Conservation (phyloP, 768 basidiomycete genomes). For the Xanthoconium purpureum region DNA sequence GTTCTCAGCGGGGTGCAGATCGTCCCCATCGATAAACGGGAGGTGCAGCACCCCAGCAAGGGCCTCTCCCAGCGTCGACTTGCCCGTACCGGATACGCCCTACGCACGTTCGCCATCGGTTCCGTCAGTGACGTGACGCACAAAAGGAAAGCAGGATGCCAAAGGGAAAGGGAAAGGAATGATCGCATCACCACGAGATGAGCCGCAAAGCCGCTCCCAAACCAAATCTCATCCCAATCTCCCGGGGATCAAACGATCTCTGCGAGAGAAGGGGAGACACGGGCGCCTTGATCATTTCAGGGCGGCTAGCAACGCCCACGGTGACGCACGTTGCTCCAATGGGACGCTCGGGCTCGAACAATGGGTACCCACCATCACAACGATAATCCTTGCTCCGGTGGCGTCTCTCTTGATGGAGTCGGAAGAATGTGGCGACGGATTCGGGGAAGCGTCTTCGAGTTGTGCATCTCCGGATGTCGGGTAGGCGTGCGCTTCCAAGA, state of each 20-base stretch:
- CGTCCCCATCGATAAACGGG: conserved; percentile 87
- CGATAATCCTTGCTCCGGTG: conserved; percentile 33
- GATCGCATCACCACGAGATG: too few relatives aligned
- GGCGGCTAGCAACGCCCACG: background rate
- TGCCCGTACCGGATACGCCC: conserved; percentile 76
- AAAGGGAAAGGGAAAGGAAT: background rate
- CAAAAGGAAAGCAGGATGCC: background rate
- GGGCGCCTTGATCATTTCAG: background rate
- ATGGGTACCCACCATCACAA: conserved; percentile 46
- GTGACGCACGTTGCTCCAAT: background rate
- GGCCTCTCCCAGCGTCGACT: conserved; percentile 63
- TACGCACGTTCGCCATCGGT: conserved; percentile 20
- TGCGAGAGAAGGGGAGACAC: too few relatives aligned
- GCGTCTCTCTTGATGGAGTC: background rate
- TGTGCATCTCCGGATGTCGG: too few relatives aligned
- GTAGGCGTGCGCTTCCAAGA: background rate
- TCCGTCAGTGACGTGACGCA: background rate
- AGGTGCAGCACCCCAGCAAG: conserved; percentile 59
- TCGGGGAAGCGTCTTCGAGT: too few relatives aligned
- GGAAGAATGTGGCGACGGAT: background rate
- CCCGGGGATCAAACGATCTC: too few relatives aligned
- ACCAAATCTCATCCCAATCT: background rate
- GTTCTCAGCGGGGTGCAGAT: conserved; percentile 77
- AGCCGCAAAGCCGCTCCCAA: too few relatives aligned
- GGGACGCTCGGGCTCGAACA: background rate